Conservation (phyloP, 225 moss, liverwort and hornwort species). For the Rhytidiadelphus loreus region DNA sequence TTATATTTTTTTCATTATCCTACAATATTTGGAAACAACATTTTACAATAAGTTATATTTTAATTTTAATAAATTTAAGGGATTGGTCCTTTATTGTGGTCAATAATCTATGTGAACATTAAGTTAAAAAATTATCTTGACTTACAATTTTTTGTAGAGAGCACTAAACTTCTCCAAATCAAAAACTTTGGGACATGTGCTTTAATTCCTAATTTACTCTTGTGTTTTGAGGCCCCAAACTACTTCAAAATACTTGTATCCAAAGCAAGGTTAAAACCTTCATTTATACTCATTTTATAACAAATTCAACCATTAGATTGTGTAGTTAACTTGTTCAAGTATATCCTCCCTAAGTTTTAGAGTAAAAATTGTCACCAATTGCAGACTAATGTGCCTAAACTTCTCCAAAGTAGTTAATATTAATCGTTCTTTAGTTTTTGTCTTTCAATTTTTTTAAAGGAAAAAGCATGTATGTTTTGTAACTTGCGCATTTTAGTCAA, state of each 20-base stretch:
- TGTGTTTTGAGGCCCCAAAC: not conserved
- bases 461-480: not conserved
- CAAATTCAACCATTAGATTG: fast-evolving
- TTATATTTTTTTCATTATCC: too few relatives aligned
- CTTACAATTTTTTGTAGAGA: not conserved
- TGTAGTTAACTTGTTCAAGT: too few relatives aligned
- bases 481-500: not conserved
- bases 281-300: not conserved
- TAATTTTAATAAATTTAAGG: not conserved
- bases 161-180: not conserved
- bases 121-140: too few relatives aligned
- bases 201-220: fast-evolving
- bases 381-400: not conserved
- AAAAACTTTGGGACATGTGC: not conserved
- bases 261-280: not conserved
- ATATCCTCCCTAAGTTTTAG: not conserved
- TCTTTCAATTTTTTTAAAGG: not conserved
- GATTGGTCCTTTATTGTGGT: not conserved
- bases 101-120: not conserved
- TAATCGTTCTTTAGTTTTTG: not conserved
- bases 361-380: fast-evolving
- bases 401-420: not conserved
- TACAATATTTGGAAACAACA: not conserved
- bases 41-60: not conserved
- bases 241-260: not conserved